phyloP scores from a whole-genome alignment of 148 eudicot species.

The Tetragonia tetragonoides region DNA sequence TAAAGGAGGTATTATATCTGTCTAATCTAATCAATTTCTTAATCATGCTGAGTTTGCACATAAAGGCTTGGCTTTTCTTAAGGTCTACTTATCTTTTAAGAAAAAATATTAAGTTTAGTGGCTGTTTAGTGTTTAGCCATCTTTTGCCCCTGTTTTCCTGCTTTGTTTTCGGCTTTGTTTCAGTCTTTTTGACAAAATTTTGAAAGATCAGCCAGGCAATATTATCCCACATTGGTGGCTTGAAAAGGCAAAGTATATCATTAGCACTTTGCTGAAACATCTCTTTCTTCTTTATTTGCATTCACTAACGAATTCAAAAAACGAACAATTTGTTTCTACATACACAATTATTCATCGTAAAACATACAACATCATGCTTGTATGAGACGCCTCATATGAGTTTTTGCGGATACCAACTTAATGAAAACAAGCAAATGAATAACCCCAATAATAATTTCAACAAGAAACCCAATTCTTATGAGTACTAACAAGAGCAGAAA shows the following conservation, averaged over 20 bases:
- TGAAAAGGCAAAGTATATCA: slow-evolving; percentile 6
- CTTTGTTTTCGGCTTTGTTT: slow-evolving; percentile 26
- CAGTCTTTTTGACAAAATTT: slow-evolving; percentile 24
- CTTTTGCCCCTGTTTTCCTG: slow-evolving; percentile 6
- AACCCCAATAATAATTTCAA: slow-evolving; percentile 23
- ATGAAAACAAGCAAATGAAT: no score
- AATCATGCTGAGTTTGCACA: slow-evolving; percentile 5
- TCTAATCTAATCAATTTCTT: slow-evolving; percentile 16
- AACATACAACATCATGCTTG: no score
- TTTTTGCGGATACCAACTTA: no score
- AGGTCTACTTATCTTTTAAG: slow-evolving; percentile 11
- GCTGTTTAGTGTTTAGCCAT: slow-evolving; percentile 1
- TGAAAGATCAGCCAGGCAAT: slow-evolving; percentile 16
- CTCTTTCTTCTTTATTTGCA: slow-evolving; percentile 4
- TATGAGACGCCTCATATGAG: no score
- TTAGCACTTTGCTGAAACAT: slow-evolving; percentile 18
- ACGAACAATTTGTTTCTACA: no score
- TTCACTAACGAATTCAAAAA: no score
- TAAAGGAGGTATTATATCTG: slow-evolving; percentile 23
- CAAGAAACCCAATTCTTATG: slow-evolving; percentile 88
- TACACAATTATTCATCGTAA: no score
- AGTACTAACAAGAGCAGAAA: slow-evolving; percentile 80
- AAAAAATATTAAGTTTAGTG: neutral
- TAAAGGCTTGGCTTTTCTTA: slow-evolving; percentile 5
- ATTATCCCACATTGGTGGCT: slow-evolving; percentile 24